Base-by-base conservation (phyloP, 2,329 filamentous ascomycete species). In the Trichophyton benhamiae region DNA sequence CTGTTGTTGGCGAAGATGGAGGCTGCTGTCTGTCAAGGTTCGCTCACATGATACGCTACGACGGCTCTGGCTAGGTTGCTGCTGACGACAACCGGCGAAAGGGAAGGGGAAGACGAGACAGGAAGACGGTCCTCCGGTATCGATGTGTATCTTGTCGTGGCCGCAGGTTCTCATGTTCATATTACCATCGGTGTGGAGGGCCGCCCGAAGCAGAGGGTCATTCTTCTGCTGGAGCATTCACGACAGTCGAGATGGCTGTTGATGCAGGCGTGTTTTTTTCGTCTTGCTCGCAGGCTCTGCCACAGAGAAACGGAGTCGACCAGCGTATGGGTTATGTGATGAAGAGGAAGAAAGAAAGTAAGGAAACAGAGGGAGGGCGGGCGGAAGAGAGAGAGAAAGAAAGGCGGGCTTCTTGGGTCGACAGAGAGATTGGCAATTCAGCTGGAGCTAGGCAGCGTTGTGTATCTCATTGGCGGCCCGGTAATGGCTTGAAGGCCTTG, bases 211-310 rank as follows among this genome's bases (percentile, higher is more conserved):
- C 36, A 42, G 20, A 58, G 27, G 55, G 33, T 62, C 62, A 63
- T 63, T 30, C 60, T 63, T 58, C 9, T 58, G 52, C 42, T 41
- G 60, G 41, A 44, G 58, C 60, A 61, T 63, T 53, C 62, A 63
- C 58, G 41, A 58, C 13, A n/a, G 38, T 11, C 20, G 17, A 7
- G 33, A 22, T 17, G 41, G 57, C 61, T 61, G 60, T 65, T 66
- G 63, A 61, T 20, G 57, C 8, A 20, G 36, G 38, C 22, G 38
- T 5, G n/a, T 17, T 25, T 27, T 27, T 27, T 4, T 27, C n/a
- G n/a, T 27, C 25, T 25, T 25, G 25, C 25, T 25, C 0, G 25
- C 25, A 25, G 25, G 25, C 25, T 25, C 3, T n/a, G 13, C 48
- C 33, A 20, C 20, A 15, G 41, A 2, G 20, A 44, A 30, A 60